These are phyloP conservation scores for Neonectria faginata DNA, from an alignment of 2,329 filamentous ascomycete genomes.

Conservation along the genomic window DNA sequence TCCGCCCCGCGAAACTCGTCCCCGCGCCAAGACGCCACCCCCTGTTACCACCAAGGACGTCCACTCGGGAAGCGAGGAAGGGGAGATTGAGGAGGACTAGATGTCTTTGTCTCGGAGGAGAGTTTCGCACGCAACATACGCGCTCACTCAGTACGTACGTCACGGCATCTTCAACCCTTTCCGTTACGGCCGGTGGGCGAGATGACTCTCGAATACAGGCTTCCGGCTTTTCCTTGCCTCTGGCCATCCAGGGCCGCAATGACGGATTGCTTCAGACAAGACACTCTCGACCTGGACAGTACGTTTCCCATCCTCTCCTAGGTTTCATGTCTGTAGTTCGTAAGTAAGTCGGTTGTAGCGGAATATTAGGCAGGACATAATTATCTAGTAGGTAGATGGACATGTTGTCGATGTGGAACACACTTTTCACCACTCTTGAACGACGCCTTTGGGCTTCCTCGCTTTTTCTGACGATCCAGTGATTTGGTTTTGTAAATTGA, in stretches of 20 bases:
- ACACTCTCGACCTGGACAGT: conserved; percentile 35
- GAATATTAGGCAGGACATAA: conserved; percentile 20
- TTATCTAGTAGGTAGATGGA: conserved; percentile 21
- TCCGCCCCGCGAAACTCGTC: conserved; percentile 66
- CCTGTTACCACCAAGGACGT: conserved; percentile 61
- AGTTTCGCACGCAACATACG: conserved; percentile 25
- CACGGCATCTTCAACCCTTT: conserved; percentile 43
- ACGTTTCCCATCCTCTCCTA: conserved; percentile 40
- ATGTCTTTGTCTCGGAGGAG: conserved; percentile 19
- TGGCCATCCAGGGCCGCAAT: conserved; percentile 33
- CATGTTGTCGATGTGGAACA: conserved; percentile 4
- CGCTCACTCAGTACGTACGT: conserved; percentile 46
- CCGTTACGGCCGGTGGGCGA: conserved; percentile 41
- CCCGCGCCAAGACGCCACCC: conserved; percentile 69
- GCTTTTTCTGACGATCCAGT: conserved; percentile 27
- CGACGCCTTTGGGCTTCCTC: not conserved
- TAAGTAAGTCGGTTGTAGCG: conserved; percentile 30
- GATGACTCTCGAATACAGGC: conserved; percentile 48
- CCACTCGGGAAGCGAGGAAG: conserved; percentile 88
- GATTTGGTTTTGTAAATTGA: conserved; percentile 32
- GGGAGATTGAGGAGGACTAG: conserved; percentile 91
- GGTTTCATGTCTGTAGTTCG: conserved; percentile 37
- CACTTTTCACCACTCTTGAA: conserved; percentile 17
- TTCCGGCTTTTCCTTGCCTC: conserved; percentile 24
- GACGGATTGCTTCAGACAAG: conserved; percentile 29